phyloP scores from a whole-genome alignment of 148 eudicot species.

The Cornus kousa region DNA sequence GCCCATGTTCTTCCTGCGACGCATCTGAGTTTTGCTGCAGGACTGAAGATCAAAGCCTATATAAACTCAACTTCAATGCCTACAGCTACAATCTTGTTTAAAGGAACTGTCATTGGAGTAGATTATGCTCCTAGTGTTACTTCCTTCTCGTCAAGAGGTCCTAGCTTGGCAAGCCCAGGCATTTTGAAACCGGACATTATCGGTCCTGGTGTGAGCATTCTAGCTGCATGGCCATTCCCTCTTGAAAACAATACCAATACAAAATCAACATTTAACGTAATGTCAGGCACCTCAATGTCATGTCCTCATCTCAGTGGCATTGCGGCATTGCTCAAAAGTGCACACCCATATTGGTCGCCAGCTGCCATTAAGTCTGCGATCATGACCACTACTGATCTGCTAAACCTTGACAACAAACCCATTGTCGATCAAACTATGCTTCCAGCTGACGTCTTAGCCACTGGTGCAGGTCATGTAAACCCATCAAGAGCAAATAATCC shows the following conservation, averaged over 20 bases:
- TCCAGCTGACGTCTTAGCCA: constrained; percentile 20
- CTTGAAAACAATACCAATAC: constrained; percentile 8
- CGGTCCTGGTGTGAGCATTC: constrained; percentile 21
- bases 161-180: constrained; percentile 19
- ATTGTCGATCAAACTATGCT: constrained; percentile 17
- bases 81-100: constrained; percentile 23
- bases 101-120: constrained; percentile 30
- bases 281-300: constrained; percentile 24
- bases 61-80: constrained; percentile 26
- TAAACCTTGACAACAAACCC: constrained; percentile 11
- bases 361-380: constrained; percentile 27
- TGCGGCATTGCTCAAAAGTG: constrained; percentile 28
- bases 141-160: constrained; percentile 27
- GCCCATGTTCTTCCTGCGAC: constrained; percentile 35
- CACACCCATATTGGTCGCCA: constrained; percentile 33
- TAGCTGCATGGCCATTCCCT: constrained; percentile 26
- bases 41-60: constrained; percentile 21
- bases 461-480: constrained; percentile 31
- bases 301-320: constrained; percentile 33
- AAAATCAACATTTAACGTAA: constrained; percentile 11
- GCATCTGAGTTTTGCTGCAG: constrained; percentile 22
- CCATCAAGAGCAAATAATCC: constrained; percentile 30
- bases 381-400: constrained; percentile 22
- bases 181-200: constrained; percentile 17
- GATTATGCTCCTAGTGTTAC: constrained; percentile 15